phyloP scores from a whole-genome alignment of 768 basidiomycete genomes.

The Nidularia pulvinata region DNA sequence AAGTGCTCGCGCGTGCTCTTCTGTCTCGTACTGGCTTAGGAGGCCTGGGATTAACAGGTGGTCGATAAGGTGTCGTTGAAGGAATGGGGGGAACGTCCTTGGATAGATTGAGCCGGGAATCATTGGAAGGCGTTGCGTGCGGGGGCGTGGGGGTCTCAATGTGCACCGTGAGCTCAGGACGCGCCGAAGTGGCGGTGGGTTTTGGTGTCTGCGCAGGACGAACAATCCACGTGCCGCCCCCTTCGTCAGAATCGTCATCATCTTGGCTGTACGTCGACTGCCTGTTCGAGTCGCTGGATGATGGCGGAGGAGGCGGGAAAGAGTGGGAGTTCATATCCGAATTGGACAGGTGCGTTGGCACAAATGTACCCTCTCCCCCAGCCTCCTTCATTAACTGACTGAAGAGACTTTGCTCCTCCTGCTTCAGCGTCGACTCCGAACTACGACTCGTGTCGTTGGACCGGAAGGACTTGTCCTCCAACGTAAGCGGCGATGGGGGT shows the following conservation, averaged over 20 bases:
- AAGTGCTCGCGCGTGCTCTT: constrained; percentile 49
- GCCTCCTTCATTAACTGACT: constrained; percentile 13
- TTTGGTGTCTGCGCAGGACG: constrained; percentile 4
- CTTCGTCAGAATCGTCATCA: constrained; percentile 51
- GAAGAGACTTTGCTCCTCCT: constrained; percentile 24
- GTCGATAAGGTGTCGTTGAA: constrained; percentile 5
- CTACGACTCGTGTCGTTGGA: constrained; percentile 9
- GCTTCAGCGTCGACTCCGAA: constrained; percentile 25
- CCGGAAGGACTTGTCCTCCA: constrained; percentile 16
- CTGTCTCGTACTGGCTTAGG: constrained; percentile 24
- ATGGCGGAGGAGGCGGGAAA: constrained; percentile 8
- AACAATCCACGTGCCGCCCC: constrained; percentile 30
- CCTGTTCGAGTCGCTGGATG: constrained; percentile 3
- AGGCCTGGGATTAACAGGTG: constrained; percentile 15
- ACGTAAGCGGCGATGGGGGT: constrained; percentile 15
- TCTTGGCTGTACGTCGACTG: constrained; percentile 13
- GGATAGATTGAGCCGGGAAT: neutral
- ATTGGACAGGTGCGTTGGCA: constrained; percentile 7
- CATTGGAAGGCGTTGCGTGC: constrained; percentile 4
- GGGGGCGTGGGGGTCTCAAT: constrained; percentile 26
- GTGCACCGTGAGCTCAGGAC: constrained; percentile 45
- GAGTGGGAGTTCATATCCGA: constrained; percentile 2
- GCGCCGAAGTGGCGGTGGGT: constrained; percentile 18
- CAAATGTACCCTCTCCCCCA: constrained; percentile 18
- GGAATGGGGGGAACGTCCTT: neutral